Percentiles rank a stretch among this genome's conserved stretches.
Evolutionary conservation across 169 alveolate species (phyloP).

Genomic region (Plasmodium gonderi): DNA sequence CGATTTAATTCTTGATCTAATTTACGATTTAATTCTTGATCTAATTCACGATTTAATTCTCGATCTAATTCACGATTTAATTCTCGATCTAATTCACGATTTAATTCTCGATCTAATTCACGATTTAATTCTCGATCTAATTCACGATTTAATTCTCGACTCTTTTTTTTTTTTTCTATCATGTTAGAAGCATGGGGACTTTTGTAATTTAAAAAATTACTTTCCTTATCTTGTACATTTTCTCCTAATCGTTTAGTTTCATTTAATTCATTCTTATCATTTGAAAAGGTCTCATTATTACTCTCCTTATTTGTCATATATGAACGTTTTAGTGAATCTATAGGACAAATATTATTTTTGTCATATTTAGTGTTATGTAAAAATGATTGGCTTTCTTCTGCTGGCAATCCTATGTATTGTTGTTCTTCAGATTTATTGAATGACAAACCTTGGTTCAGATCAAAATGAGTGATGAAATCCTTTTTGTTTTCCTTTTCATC

Average conservation of each 20-base stretch:
- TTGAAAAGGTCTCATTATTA: background rate
- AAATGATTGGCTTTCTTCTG: background rate
- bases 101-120: background rate
- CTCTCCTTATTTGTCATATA: background rate
- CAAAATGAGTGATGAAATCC: background rate
- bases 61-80: background rate
- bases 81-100: background rate
- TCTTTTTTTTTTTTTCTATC: background rate
- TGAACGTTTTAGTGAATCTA: background rate
- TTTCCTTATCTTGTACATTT: background rate
- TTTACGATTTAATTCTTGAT: background rate
- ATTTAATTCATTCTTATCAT: background rate
- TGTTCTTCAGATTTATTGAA: background rate
- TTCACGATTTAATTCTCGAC: background rate
- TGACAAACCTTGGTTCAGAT: background rate
- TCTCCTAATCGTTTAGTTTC: background rate
- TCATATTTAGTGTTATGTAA: background rate
- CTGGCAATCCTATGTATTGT: background rate
- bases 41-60: background rate
- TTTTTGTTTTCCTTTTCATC: background rate
- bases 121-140: background rate
- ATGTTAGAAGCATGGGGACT: background rate
- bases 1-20: background rate
- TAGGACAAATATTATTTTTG: background rate
- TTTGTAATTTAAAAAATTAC: background rate